Conservation (phyloP, 306 rosid species). For the Vigna unguiculata region DNA sequence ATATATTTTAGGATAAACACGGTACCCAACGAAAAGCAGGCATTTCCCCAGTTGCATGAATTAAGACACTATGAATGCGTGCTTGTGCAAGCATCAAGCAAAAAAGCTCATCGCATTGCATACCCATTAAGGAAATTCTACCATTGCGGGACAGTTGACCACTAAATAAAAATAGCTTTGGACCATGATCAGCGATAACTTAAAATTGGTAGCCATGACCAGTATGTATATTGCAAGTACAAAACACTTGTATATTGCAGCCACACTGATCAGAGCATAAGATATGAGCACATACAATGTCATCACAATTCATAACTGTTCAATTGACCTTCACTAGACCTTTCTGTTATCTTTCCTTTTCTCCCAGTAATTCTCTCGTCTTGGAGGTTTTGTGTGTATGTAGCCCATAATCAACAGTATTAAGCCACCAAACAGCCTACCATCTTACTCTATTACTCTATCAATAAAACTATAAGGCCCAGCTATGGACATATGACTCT, state of each 20-base stretch:
- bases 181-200: background rate
- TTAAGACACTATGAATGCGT: background rate
- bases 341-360: background rate
- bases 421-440: constrained; percentile 13
- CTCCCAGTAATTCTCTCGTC: background rate
- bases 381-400: background rate
- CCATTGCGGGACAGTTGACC: constrained; percentile 10
- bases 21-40: constrained; percentile 2
- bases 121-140: constrained; percentile 15
- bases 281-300: constrained; percentile 7
- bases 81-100: background rate
- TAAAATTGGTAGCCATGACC: background rate
- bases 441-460: constrained; percentile 6
- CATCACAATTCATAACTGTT: constrained; percentile 26
- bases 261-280: constrained; percentile 25
- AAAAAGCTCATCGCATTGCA: background rate
- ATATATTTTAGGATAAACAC: constrained; percentile 26
- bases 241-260: constrained; percentile 23
- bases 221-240: background rate
- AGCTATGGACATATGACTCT: constrained; percentile 29
- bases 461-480: background rate
- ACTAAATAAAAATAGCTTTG: constrained; percentile 2
- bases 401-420: constrained; percentile 26
- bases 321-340: constrained; percentile 9
- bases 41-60: constrained; percentile 10